Evolutionary conservation across 2,329 filamentous ascomycete genomes (phyloP), one percentile per base, ranked within the genome.

Genomic region (Claviceps paspali): DNA sequence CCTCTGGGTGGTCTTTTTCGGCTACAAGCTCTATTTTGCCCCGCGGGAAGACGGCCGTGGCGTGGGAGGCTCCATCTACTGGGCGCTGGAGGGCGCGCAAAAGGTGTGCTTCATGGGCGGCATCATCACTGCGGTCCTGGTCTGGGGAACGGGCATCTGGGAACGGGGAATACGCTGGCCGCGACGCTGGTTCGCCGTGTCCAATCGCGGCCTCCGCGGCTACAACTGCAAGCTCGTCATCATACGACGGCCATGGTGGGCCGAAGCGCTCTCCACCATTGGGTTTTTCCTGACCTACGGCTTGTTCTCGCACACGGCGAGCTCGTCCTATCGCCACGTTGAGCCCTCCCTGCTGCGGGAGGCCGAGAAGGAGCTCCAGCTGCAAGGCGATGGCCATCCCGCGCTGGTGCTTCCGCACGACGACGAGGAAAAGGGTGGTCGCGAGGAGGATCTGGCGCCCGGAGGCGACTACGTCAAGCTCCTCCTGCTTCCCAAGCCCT

Each of bases 211-310:
- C 10, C 65, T 98, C 45, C 73, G 91, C 43, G 81, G 74, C 38
- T 93, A 96, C 72, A 98, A 98, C 60, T 84, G 86, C 61, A 96
- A 98, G 63, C 78, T 98, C 33, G 86, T 98, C 38, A 71, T 96
- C 39, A 81, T 92, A 38, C 77, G 82, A 50, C 76, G 84, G 10
- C 72, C 82, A 0, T 86, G 83, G 76, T 86, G 79, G 72, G 74
- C 76, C 42, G 88, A 95, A 54, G 55, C 80, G 19, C 62, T 82
- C 14, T 81, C 79, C 5, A 80, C 81, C 38, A 53, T 81, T 32
- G 76, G 69, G 10, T 92, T 88, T 59, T 71, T 92, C 43, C 70
- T 91, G 42, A 87, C 85, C 0, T 83, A 82, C 47, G 76, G 77
- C 5, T 60, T 76, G 29, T 79, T 83, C 43, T 83, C 79, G 38